Conservation (phyloP, 2,329 filamentous ascomycete species). For the Alternaria brassicae region DNA sequence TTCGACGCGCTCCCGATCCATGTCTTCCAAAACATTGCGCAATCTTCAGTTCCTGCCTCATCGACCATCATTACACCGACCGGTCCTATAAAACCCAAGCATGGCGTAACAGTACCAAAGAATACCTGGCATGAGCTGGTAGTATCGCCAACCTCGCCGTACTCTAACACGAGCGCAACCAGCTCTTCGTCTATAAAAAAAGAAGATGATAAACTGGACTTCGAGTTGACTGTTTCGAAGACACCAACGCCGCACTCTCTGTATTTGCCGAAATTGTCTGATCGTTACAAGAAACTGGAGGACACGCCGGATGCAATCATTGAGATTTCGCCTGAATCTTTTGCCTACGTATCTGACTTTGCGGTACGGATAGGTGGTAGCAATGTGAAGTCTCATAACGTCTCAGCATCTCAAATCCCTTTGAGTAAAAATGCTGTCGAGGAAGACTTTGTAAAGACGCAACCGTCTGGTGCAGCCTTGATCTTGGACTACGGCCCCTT, state of each 20-base stretch:
- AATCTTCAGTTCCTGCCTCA: constrained; percentile 48
- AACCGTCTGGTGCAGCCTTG: constrained; percentile 83
- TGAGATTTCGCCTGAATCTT: constrained; percentile 88
- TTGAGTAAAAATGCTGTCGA: constrained; percentile 22
- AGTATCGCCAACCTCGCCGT: constrained; percentile 49
- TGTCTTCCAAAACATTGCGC: constrained; percentile 79
- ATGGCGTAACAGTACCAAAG: constrained; percentile 43
- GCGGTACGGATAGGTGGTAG: constrained; percentile 81
- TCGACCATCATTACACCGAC: constrained; percentile 58
- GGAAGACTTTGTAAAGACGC: constrained; percentile 59
- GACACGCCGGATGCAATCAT: constrained; percentile 73
- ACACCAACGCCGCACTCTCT: constrained; percentile 80
- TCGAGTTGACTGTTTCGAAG: constrained; percentile 81
- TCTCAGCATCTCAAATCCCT: constrained; percentile 52
- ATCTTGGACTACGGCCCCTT: constrained; percentile 93
- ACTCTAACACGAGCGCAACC: constrained; percentile 51
- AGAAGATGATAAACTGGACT: constrained; percentile 68
- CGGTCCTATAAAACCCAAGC: constrained; percentile 55
- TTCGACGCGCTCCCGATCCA: constrained; percentile 98
- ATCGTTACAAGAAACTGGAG: constrained; percentile 79
- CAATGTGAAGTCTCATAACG: constrained; percentile 27
- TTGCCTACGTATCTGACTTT: constrained; percentile 80
- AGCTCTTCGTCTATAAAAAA: constrained; percentile 20
- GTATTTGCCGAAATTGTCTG: constrained; percentile 82
- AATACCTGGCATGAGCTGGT: constrained; percentile 55